Percentiles rank a stretch among this genome's conserved stretches.
Evolutionary conservation across 2,329 filamentous ascomycete genomes (phyloP).

Genomic region (Talaromyces sp.): DNA sequence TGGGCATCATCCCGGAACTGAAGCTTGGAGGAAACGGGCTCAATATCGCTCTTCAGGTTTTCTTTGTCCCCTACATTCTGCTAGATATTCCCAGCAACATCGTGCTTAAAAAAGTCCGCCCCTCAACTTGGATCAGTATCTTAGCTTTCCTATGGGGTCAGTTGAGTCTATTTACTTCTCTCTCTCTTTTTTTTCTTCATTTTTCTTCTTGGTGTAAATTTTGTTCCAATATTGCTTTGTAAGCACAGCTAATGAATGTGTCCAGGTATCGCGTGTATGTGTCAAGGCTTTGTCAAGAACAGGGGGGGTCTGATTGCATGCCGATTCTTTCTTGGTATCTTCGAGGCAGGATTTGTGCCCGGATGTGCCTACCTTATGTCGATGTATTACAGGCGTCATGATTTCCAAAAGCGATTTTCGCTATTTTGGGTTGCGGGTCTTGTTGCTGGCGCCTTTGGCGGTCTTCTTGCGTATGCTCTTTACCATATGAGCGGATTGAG

Average conservation of each 20-base stretch:
- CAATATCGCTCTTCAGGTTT: slow-evolving; percentile 37
- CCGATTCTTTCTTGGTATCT: slow-evolving; percentile 32
- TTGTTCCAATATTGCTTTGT: neutral
- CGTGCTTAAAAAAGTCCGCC: slow-evolving; percentile 24
- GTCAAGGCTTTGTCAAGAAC: slow-evolving; percentile 31
- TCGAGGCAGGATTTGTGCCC: slow-evolving; percentile 40
- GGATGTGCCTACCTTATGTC: slow-evolving; percentile 31
- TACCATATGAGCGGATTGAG: slow-evolving; percentile 34
- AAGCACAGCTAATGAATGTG: neutral
- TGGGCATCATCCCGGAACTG: slow-evolving; percentile 24
- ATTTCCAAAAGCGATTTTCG: slow-evolving; percentile 35
- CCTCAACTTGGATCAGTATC: slow-evolving; percentile 25
- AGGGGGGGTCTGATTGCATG: slow-evolving; percentile 30
- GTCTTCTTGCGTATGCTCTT: slow-evolving; percentile 31
- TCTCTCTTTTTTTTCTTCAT: neutral
- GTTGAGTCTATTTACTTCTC: neutral
- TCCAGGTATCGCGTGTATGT: slow-evolving; percentile 20
- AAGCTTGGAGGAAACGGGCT: slow-evolving; percentile 28
- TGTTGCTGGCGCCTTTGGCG: slow-evolving; percentile 48
- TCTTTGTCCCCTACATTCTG: slow-evolving; percentile 30
- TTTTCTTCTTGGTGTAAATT: neutral
- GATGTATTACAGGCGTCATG: slow-evolving; percentile 37
- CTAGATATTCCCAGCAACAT: slow-evolving; percentile 27
- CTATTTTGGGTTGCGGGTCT: slow-evolving; percentile 51
- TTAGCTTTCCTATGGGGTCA: slow-evolving; percentile 26